phyloP scores from a whole-genome alignment of 148 eudicot species.

The Hydrangea macrophylla region DNA sequence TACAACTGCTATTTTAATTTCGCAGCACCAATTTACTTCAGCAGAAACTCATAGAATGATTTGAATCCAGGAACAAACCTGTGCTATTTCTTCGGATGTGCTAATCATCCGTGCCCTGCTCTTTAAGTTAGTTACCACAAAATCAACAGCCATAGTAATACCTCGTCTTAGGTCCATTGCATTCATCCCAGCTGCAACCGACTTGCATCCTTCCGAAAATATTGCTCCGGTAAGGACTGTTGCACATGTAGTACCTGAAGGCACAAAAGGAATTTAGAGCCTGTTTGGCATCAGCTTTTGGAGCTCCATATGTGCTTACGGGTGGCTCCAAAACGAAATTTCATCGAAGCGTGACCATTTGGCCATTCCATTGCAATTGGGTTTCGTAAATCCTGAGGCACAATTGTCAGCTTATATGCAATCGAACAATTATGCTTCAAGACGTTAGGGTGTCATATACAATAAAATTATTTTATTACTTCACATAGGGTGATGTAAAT shows the following conservation, averaged over 20 bases:
- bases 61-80: slow-evolving; percentile 31
- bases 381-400: too few relatives aligned
- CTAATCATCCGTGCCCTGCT: slow-evolving; percentile 90
- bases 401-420: too few relatives aligned
- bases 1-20: neutral
- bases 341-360: too few relatives aligned
- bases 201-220: slow-evolving; percentile 53
- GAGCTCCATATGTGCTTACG: too few relatives aligned
- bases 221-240: slow-evolving; percentile 58
- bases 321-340: too few relatives aligned
- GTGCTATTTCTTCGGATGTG: slow-evolving; percentile 90
- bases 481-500: too few relatives aligned
- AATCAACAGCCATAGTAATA: slow-evolving; percentile 46
- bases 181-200: slow-evolving; percentile 61
- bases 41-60: neutral
- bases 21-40: neutral
- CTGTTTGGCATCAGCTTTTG: too few relatives aligned
- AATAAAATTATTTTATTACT: too few relatives aligned
- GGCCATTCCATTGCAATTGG: too few relatives aligned
- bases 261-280: too few relatives aligned
- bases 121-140: slow-evolving; percentile 62
- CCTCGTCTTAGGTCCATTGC: slow-evolving; percentile 51
- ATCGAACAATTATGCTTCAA: too few relatives aligned
- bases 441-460: too few relatives aligned
- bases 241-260: slow-evolving; percentile 57